Percentiles rank a stretch among this genome's conserved stretches.
phyloP scores from a whole-genome alignment of 768 basidiomycete genomes.

The Lactarius vividus region DNA sequence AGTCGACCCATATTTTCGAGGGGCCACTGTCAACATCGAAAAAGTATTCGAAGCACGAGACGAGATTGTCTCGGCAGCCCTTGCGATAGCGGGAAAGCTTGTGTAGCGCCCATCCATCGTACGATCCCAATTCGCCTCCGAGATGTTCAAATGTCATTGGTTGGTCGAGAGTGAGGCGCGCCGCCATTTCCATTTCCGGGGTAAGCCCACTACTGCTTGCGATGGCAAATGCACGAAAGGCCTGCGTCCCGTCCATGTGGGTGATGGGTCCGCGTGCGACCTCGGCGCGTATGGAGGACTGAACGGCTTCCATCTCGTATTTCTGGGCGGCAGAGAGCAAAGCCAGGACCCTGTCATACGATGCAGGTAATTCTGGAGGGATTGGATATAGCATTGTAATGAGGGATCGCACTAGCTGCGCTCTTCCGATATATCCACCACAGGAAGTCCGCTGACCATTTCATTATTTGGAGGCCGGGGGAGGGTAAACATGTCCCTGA shows the following conservation, averaged over 20 bases:
- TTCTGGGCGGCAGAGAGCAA: conserved; percentile 29
- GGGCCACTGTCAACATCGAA: not conserved
- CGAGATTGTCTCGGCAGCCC: not conserved
- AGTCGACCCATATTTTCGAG: conserved; percentile 11
- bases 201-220: conserved; percentile 14
- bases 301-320: conserved; percentile 29
- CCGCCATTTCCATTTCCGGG: not conserved
- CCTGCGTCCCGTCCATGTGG: not conserved
- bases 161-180: conserved; percentile 6
- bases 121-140: not conserved
- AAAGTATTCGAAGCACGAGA: conserved; percentile 5
- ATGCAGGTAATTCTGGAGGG: conserved; percentile 2
- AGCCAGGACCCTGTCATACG: not conserved
- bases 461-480: conserved; percentile 21
- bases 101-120: not conserved
- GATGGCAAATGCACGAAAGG: conserved; percentile 25
- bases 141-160: conserved; percentile 16
- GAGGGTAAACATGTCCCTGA: conserved; percentile 34
- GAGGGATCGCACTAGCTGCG: conserved; percentile 16
- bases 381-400: conserved; percentile 14
- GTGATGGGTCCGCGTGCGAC: not conserved
- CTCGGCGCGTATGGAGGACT: conserved; percentile 2
- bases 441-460: conserved; percentile 14
- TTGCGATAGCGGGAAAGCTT: conserved; percentile 6
- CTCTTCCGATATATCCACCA: conserved; percentile 21